phyloP scores from a whole-genome alignment of 2,329 filamentous ascomycete genomes.

The Orbilia blumenaviensis region DNA sequence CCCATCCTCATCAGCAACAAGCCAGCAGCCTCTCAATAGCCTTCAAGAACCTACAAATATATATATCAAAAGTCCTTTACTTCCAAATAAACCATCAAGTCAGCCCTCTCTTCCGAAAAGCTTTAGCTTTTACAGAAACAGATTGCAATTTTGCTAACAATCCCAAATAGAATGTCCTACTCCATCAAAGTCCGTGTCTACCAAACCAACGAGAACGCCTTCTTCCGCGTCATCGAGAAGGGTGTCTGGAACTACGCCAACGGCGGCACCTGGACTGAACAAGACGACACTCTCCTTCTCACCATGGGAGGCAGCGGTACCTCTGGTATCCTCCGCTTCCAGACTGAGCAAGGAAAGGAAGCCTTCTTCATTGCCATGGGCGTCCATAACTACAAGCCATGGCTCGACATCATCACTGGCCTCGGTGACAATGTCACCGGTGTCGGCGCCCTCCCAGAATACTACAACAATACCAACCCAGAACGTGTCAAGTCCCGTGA shows the following conservation, averaged over 20 bases:
- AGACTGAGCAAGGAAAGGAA: constrained; percentile 17
- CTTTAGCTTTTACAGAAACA: neutral
- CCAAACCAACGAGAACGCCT: constrained; percentile 55
- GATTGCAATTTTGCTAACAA: neutral
- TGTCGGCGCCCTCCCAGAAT: constrained; percentile 12
- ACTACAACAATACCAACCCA: constrained; percentile 26
- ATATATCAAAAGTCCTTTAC: neutral
- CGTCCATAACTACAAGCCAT: constrained; percentile 44
- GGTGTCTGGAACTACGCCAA: constrained; percentile 59
- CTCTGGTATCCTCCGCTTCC: constrained; percentile 27
- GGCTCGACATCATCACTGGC: constrained; percentile 38
- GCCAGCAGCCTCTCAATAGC: neutral
- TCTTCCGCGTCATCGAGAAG: constrained; percentile 61
- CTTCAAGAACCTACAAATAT: constrained; percentile 1
- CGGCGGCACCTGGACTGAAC: constrained; percentile 25
- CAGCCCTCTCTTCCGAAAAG: neutral
- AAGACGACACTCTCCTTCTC: constrained; percentile 1
- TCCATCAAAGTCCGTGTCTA: constrained; percentile 38
- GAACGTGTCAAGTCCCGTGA: constrained; percentile 24
- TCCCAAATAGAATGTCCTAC: constrained; percentile 16
- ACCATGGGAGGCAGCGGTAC: constrained; percentile 41
- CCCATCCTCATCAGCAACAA: constrained; percentile 15
- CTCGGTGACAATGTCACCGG: constrained; percentile 15
- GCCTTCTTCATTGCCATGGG: constrained; percentile 30
- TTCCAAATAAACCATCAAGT: constrained; percentile 8